Percentiles rank a stretch among this genome's conserved stretches.
Evolutionary conservation across 495 filamentous ascomycete species (phyloP).

Genomic region (Podospora pseudopauciseta): DNA sequence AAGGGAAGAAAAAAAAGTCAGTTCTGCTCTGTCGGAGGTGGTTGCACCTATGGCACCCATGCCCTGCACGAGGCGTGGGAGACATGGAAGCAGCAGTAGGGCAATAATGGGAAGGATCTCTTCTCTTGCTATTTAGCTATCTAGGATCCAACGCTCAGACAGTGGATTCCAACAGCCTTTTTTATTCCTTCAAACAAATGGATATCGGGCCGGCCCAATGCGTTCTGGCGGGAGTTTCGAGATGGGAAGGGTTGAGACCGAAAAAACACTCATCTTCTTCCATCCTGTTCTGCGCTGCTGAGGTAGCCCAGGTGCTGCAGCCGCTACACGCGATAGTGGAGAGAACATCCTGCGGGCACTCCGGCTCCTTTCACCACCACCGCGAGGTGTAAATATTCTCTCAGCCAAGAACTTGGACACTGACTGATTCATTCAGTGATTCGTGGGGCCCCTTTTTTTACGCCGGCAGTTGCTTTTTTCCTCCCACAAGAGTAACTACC

Average conservation of each 20-base stretch:
- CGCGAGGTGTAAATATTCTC: too few species aligned
- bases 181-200: background rate
- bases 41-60: background rate
- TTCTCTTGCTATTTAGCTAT: too few species aligned
- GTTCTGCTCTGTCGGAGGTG: conserved; percentile 6
- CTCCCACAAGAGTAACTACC: background rate
- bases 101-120: background rate
- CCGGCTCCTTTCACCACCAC: background rate
- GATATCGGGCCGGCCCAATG: conserved; percentile 11
- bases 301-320: background rate
- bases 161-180: conserved; percentile 17
- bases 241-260: background rate
- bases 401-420: background rate
- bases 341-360: background rate
- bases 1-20: conserved; percentile 12
- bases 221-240: background rate
- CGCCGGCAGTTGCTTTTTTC: background rate
- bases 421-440: background rate
- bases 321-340: background rate
- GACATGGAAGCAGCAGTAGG: background rate
- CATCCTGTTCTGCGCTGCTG: background rate
- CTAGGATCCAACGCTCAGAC: conserved; percentile 24
- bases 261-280: background rate
- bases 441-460: background rate
- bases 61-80: background rate